Base-by-base conservation (phyloP, 805 yeast genomes). In the Lachancea sp. region DNA sequence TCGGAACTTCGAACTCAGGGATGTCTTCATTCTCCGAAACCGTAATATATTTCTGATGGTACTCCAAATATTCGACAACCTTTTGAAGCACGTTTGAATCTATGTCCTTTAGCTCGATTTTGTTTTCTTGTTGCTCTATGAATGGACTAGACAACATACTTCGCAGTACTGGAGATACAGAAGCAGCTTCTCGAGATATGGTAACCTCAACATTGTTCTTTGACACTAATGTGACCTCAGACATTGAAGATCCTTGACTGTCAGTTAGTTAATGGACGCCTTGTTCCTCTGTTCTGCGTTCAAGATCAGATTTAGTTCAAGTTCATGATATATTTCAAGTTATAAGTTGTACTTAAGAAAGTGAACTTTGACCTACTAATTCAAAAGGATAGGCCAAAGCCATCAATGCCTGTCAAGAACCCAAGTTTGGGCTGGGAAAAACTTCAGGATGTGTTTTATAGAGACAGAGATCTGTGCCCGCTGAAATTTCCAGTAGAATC, bases 1-100 rank as follows among this genome's bases (percentile, higher is more conserved):
- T 90, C 1, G 98, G 96, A 2, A 93, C 79, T 31, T 85, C 84
- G 64, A 93, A 93, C 45, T 85, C 93, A 0, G 96, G 95, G 6
- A 85, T 77, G 41, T 77, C 81, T 7, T 47, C 54, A 20, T 64
- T 67, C 6, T 59, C 52, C 29, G 70, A 74, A 0, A 72, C 75
- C 41, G 77, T 79, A 50, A 73, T 77, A 59, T 85, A 86, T 54
- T 85, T 82, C 48, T 73, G 62, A 55, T 85, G 79, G 59, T 85
- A 90, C 59, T 85, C 81, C 29, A 91, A 66, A 55, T 93, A 91
- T 55, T 91, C 97, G 35, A 86, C 83, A 10, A 91, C 81, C 55
- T 87, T 85, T 50, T 80, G 85, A 36, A 93, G 67, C 17, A 89
- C 72, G 29, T 75, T 75, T 0, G 85, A 83, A 48, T 84, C 85